Evolutionary conservation across 129 eudicot species (phyloP).

Genomic region (Centella asiatica): DNA sequence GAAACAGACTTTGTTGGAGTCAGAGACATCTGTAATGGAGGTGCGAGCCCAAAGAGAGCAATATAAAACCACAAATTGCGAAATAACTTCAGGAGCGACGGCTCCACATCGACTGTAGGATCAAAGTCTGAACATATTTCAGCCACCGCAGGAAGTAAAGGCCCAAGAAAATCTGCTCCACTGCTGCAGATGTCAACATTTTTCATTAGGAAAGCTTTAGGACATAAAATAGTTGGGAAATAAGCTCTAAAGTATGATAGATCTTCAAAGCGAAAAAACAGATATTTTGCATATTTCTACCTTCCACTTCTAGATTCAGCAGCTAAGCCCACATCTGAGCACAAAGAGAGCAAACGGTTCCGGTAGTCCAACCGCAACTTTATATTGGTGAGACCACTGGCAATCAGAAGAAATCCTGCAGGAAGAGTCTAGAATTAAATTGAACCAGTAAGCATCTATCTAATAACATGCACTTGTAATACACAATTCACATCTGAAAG

Average conservation of each 20-base stretch:
- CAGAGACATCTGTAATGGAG: slow-evolving; percentile 65
- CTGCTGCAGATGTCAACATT: slow-evolving; percentile 47
- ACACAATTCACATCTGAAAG: background rate
- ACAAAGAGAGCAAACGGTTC: slow-evolving; percentile 80
- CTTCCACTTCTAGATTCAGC: slow-evolving; percentile 97
- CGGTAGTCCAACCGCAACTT: slow-evolving; percentile 89
- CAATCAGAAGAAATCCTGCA: slow-evolving; percentile 87
- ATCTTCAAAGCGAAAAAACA: background rate
- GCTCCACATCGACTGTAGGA: slow-evolving; percentile 78
- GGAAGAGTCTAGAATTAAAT: slow-evolving; percentile 91
- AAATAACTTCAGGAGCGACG: slow-evolving; percentile 82
- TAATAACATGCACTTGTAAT: background rate
- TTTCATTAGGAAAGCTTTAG: slow-evolving; percentile 13
- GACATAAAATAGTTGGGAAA: background rate
- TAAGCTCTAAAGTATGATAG: background rate
- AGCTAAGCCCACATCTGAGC: slow-evolving; percentile 99
- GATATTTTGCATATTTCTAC: slow-evolving; percentile 25
- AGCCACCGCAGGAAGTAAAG: slow-evolving; percentile 97
- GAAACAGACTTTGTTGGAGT: slow-evolving; percentile 51
- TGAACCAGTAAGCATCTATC: slow-evolving; percentile 75
- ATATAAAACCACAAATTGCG: slow-evolving; percentile 98
- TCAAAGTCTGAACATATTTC: slow-evolving; percentile 95
- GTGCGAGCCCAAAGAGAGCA: slow-evolving; percentile 97
- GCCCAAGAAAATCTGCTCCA: slow-evolving; percentile 99
- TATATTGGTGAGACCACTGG: slow-evolving; percentile 52